phyloP scores from a whole-genome alignment of 75 land plant genomes.

The Cryptomeria japonica region DNA sequence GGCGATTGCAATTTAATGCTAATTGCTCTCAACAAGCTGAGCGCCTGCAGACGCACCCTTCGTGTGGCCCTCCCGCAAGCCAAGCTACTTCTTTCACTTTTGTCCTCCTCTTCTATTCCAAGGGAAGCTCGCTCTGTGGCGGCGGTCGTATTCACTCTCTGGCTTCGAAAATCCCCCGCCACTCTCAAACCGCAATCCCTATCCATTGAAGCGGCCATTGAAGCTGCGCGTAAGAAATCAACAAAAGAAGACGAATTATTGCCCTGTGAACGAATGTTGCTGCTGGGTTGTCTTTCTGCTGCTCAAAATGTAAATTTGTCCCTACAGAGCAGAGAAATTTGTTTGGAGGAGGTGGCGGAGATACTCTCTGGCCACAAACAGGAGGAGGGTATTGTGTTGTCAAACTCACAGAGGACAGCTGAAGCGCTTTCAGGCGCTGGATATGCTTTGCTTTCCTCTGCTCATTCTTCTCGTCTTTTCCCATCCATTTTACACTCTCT shows the following conservation, averaged over 20 bases:
- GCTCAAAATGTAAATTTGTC: no score
- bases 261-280: no score
- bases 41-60: conserved; percentile 36
- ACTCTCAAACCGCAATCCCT: conserved; percentile 13
- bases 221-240: no score
- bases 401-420: no score
- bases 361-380: no score
- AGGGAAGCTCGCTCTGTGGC: conserved; percentile 36
- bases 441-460: conserved; percentile 54
- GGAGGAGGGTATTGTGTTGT: no score
- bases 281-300: no score
- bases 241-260: no score
- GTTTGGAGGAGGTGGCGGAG: no score
- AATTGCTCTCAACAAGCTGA: conserved; percentile 43
- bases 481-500: conserved; percentile 36
- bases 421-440: conserved; percentile 11
- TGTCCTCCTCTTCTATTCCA: conserved; percentile 21
- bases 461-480: conserved; percentile 23
- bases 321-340: no score
- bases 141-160: conserved; percentile 43
- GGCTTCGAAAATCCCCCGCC: conserved; percentile 55
- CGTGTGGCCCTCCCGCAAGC: conserved; percentile 76
- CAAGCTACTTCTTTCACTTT: conserved; percentile 56
- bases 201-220: no score
- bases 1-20: conserved; percentile 12